Base-by-base conservation (phyloP, 2,329 filamentous ascomycete species). In the Teratosphaeria gauchensis region DNA sequence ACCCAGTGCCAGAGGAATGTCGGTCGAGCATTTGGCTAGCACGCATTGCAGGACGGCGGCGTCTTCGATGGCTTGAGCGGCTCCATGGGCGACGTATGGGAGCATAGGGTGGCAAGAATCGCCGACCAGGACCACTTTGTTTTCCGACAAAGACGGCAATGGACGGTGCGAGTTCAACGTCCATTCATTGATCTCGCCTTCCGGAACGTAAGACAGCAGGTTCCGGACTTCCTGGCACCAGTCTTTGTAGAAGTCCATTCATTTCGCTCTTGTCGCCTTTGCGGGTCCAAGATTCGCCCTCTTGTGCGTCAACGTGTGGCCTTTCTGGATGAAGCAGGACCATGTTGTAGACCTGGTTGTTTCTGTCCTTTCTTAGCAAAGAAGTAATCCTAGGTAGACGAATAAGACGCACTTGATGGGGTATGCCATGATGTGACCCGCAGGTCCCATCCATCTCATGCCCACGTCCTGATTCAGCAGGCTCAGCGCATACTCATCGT, bases 91-190 rank as follows among this genome's bases (percentile, higher is more conserved):
- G 3, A 87, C 77, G 66, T 88, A 84, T 1, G 85, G 85, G 53
- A 88, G 79, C 19, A 84, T 88, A 1, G 84, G 84, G 66, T 88
- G 85, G 69, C 84, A 86, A 2, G 84, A 80, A 66, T 88, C 85
- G 53, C 85, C 85, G 11, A 86, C 69, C 14, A 88, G 19, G 2
- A 73, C 73, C 16, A 75, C 70, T n/a, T 64, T 67, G 3, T 66
- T 70, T 52, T 66, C 65, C 5, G 69, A 67, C 74, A 72, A 75
- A 5, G 68, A 72, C 38, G 64, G 67, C 42, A 75, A 58, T 0
- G 73, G 73, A 4, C 56, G 58, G 57, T 73, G 69, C 9, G 70
- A 58, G 62, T 70, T 74, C 16, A 75, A 61, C 54, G 72, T 73
- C 73, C 72, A 75, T 54, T 75, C 72, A 32, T 73, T 62, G 12